phyloP scores from a whole-genome alignment of 768 basidiomycete genomes.

The Mycena belliarum region DNA sequence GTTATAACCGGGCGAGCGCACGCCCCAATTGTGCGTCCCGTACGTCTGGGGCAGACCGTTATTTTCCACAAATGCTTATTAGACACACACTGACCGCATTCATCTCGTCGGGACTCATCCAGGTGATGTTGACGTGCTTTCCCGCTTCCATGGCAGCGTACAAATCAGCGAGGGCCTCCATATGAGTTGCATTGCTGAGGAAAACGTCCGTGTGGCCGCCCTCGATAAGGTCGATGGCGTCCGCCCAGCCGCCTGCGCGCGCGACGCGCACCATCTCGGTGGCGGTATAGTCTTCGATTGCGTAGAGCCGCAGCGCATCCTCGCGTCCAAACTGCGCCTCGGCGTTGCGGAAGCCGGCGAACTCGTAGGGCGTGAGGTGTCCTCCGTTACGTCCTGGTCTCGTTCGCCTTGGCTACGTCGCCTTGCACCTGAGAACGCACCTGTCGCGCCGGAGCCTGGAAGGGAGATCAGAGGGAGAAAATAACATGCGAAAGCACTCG shows the following conservation, averaged over 20 bases:
- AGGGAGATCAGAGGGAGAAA: too few species aligned
- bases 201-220: slow-evolving; percentile 18
- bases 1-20: slow-evolving; percentile 58
- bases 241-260: slow-evolving; percentile 11
- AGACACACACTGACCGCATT: slow-evolving; percentile 2
- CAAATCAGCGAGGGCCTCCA: neutral
- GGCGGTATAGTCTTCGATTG: slow-evolving; percentile 14
- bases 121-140: slow-evolving; percentile 8
- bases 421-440: slow-evolving; percentile 34
- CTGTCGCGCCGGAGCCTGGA: slow-evolving; percentile 75
- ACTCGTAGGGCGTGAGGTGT: slow-evolving; percentile 17
- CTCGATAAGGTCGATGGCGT: slow-evolving; percentile 16
- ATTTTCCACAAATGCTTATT: neutral
- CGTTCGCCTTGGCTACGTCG: neutral
- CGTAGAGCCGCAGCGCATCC: slow-evolving; percentile 6
- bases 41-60: slow-evolving; percentile 31
- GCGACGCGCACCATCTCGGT: slow-evolving; percentile 19
- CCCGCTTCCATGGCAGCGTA: slow-evolving; percentile 11
- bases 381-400: slow-evolving; percentile 18
- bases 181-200: neutral
- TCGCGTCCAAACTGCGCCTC: neutral
- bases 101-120: slow-evolving; percentile 18
- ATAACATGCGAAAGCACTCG: slow-evolving; percentile 46
- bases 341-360: neutral
- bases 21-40: slow-evolving; percentile 53